Base-by-base conservation (phyloP, 805 yeast species). In the Scheffersomyces coipomensis region DNA sequence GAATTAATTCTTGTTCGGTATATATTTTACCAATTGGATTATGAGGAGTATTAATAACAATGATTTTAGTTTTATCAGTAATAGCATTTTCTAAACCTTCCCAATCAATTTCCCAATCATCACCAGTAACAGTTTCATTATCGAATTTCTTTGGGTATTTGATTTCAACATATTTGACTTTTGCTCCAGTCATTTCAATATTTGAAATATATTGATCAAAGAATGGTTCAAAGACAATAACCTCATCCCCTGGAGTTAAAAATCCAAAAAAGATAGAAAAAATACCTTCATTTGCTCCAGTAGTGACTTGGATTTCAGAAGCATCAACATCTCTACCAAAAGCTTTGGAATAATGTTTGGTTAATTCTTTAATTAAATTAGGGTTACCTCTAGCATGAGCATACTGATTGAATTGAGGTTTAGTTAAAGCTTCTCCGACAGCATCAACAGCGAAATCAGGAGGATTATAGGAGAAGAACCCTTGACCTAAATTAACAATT, bases 261-360 rank as follows among this genome's bases (percentile, higher is more conserved):
- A 89, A 84, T 0, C 95, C 99, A 42, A 88, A 83, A 58, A 90
- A 82, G 3, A 85, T 80, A 2, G 96, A 66, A 38, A 88, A 73
- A 73, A 93, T 86, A 26, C 97, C 98, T 66, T 93, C 98, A 55
- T 93, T 93, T 33, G 99, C 99, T 40, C 99, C 99, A 1, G 98
- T 89, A 33, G 97, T 88, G 29, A 91, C 83, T 40, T 83, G 79
- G 30, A 93, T 72, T 55, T 88, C 85, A 29, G 74, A 67, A 15
- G 78, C 71, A 19, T 74, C 71, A 16, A 88, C 65, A 19, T 66
- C 60, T 37, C 83, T 70, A 15, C 79, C 80, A 48, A 82, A 85
- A 33, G 74, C 73, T 33, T 85, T 81, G 17, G 87, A 69, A 66
- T 91, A 93, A 19, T 86, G 77, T 22, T 76, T 73, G 18, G 88